Percentiles rank a stretch among this genome's conserved stretches.
Conservation (phyloP, 352 stramenopile genomes). For the Globisporangium ultimum region DNA sequence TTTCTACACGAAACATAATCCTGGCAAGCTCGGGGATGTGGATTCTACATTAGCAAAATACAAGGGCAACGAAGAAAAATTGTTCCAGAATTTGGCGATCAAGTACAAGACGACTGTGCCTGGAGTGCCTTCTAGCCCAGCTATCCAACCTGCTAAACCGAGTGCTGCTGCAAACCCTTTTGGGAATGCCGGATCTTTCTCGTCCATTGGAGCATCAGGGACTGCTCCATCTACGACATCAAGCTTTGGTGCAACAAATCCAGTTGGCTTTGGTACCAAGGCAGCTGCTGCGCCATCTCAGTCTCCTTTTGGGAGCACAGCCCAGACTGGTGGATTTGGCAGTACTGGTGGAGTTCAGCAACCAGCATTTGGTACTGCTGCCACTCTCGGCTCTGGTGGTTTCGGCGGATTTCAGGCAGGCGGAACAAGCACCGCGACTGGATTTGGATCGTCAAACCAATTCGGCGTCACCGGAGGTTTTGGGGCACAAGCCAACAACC, state of each 20-base stretch:
- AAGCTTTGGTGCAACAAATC: conserved; percentile 38
- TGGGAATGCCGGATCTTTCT: conserved; percentile 49
- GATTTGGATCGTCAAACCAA: conserved; percentile 22
- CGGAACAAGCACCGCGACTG: neutral
- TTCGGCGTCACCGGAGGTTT: conserved; percentile 29
- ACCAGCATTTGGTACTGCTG: conserved; percentile 12
- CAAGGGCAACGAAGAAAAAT: conserved; percentile 76
- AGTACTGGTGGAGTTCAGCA: neutral
- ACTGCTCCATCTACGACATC: conserved; percentile 11
- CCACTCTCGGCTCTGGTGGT: conserved; percentile 10
- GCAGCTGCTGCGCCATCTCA: conserved; percentile 16
- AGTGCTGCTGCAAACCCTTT: conserved; percentile 58
- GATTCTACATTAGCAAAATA: conserved; percentile 90
- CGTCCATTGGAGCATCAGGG: conserved; percentile 24
- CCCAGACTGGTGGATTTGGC: conserved; percentile 16
- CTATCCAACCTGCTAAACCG: conserved; percentile 30
- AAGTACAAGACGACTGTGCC: conserved; percentile 60
- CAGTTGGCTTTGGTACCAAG: conserved; percentile 39
- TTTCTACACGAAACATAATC: conserved; percentile 93
- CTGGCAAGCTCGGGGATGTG: conserved; percentile 81
- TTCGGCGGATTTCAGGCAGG: conserved; percentile 12
- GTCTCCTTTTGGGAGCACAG: conserved; percentile 43
- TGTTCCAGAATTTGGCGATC: conserved; percentile 62
- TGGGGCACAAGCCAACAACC: conserved; percentile 1
- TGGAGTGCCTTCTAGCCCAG: conserved; percentile 30